Conservation (phyloP, 1,284 basidiomycete species). For the Peniophora sp. region DNA sequence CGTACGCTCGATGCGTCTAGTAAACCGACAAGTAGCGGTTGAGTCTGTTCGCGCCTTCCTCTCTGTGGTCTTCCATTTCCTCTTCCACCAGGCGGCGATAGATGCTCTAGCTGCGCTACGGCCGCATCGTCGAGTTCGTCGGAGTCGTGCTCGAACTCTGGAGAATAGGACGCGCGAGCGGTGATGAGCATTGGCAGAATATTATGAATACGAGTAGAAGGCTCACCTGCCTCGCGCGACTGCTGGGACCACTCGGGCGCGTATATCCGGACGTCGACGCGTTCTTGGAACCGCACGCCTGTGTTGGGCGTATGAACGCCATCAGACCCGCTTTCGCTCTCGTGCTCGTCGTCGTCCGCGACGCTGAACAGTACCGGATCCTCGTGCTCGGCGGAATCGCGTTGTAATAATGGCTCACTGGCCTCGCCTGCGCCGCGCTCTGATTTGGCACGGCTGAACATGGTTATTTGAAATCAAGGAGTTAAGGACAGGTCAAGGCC, state of each 20-base stretch:
- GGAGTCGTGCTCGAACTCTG: constrained; percentile 72
- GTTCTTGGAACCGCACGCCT: constrained; percentile 52
- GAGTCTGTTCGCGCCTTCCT: constrained; percentile 41
- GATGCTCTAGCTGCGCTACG: constrained; percentile 27
- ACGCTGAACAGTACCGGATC: constrained; percentile 23
- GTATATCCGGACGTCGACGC: constrained; percentile 51
- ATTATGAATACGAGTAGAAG: constrained; percentile 6
- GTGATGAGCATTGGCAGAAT: neutral
- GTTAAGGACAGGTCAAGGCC: neutral
- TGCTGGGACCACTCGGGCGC: constrained; percentile 35
- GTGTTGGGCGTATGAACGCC: constrained; percentile 5
- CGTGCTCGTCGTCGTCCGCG: constrained; percentile 23
- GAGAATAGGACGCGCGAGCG: neutral
- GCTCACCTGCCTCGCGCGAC: constrained; percentile 72
- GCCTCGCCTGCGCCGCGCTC: constrained; percentile 31
- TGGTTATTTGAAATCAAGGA: neutral
- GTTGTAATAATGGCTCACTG: constrained; percentile 43
- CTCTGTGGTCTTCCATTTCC: constrained; percentile 14
- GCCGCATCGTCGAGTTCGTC: constrained; percentile 65
- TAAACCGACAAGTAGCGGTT: constrained; percentile 73
- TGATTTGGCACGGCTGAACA: constrained; percentile 9
- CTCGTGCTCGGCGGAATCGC: constrained; percentile 9
- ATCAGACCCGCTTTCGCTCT: constrained; percentile 11
- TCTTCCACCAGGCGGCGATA: constrained; percentile 14
- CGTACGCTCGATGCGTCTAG: constrained; percentile 54